These are phyloP conservation scores for Viola odorata DNA, from an alignment of 345 rosid species.

Conservation along the genomic window DNA sequence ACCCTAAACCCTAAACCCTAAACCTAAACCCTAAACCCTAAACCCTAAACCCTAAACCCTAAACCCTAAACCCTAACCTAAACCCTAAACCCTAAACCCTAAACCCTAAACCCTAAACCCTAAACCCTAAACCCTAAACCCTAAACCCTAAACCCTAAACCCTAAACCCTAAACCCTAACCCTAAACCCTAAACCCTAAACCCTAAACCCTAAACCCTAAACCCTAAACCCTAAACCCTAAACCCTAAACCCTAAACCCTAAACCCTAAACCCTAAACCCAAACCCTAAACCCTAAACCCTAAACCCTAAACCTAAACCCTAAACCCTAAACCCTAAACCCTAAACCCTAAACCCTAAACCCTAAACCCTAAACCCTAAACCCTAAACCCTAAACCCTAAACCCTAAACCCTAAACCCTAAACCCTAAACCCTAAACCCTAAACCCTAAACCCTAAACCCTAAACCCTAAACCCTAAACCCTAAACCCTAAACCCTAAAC, in stretches of 20 bases:
- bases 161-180: constrained; percentile 18
- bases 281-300: constrained; percentile 16
- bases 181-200: constrained; percentile 21
- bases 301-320: constrained; percentile 22
- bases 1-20: constrained; percentile 25
- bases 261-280: constrained; percentile 28
- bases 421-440: constrained; percentile 21
- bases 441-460: too few species aligned
- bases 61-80: constrained; percentile 25
- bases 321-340: constrained; percentile 21
- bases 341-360: constrained; percentile 16
- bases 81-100: constrained; percentile 15
- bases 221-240: too few species aligned
- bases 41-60: constrained; percentile 25
- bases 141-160: constrained; percentile 22
- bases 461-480: too few species aligned
- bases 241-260: constrained; percentile 30
- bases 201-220: constrained; percentile 22
- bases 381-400: constrained; percentile 30
- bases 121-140: constrained; percentile 16
- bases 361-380: constrained; percentile 28
- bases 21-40: too few species aligned
- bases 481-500: too few species aligned
- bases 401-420: constrained; percentile 28
- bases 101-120: constrained; percentile 28